phyloP scores from a whole-genome alignment of 345 rosid species.

The Linum trigynum region DNA sequence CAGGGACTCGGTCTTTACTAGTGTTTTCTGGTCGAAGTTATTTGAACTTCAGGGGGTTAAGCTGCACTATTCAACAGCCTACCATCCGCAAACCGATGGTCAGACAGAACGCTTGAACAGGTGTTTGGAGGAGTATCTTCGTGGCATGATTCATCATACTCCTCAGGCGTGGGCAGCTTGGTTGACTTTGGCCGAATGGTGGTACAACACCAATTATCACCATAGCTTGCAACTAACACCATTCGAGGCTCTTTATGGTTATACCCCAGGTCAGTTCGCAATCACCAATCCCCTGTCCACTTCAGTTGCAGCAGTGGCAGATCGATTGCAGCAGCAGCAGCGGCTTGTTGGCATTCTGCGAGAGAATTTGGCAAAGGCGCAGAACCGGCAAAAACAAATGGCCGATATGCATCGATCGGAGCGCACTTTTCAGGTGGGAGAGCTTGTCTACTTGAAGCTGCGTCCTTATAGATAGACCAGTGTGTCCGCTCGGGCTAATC shows the following conservation, averaged over 20 bases:
- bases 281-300: neutral
- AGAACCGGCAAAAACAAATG: neutral
- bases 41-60: no score
- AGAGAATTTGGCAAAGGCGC: neutral
- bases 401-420: neutral
- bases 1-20: neutral
- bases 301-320: neutral
- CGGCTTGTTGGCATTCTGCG: neutral
- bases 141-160: no score
- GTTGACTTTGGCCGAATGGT: no score
- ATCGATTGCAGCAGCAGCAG: neutral
- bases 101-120: no score
- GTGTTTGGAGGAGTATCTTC: no score
- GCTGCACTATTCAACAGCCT: no score
- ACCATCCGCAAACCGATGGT: no score
- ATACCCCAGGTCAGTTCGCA: neutral
- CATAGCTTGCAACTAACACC: no score
- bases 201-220: no score
- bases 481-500: neutral
- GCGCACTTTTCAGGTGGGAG: neutral
- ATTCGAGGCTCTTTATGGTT: no score
- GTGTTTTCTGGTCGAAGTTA: neutral
- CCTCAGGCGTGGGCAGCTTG: no score
- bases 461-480: neutral
- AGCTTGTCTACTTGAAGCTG: neutral